These are phyloP conservation scores for Talaromyces sp. DNA, from an alignment of 2,329 filamentous ascomycete species.

Conservation along the genomic window DNA sequence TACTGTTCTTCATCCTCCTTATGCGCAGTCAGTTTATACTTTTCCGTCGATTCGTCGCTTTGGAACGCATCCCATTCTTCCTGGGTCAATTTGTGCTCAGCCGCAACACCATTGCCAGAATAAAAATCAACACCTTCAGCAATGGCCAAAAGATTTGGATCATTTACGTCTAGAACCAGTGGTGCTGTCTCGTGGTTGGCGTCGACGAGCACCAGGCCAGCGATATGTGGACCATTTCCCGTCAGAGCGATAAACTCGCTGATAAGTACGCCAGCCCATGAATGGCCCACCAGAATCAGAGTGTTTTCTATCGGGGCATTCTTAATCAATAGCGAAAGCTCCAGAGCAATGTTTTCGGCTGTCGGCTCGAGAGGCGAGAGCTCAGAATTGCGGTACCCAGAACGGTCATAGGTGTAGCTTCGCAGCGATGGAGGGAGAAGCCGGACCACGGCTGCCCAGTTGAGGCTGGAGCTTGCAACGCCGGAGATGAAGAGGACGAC, in stretches of 20 bases:
- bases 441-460: constrained; percentile 20
- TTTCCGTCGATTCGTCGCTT: constrained; percentile 21
- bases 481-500: constrained; percentile 20
- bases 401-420: constrained; percentile 21
- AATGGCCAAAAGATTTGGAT: constrained; percentile 19
- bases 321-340: constrained; percentile 16
- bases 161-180: constrained; percentile 15
- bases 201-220: constrained; percentile 22
- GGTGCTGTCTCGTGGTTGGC: constrained; percentile 22
- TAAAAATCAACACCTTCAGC: constrained; percentile 20
- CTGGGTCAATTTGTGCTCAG: constrained; percentile 8
- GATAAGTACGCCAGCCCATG: constrained; percentile 21
- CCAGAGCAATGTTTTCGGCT: constrained; percentile 19
- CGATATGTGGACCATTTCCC: constrained; percentile 13
- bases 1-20: constrained; percentile 18
- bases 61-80: constrained; percentile 20
- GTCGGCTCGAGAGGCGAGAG: constrained; percentile 14
- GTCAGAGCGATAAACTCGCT: constrained; percentile 21
- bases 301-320: constrained; percentile 16
- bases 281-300: constrained; percentile 21
- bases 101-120: constrained; percentile 20
- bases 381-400: constrained; percentile 20
- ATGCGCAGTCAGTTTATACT: constrained; percentile 10
- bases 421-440: constrained; percentile 12
- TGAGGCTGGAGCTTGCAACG: constrained; percentile 19